phyloP scores from a whole-genome alignment of 2,329 filamentous ascomycete species.

The Hymenoscyphus occultus region DNA sequence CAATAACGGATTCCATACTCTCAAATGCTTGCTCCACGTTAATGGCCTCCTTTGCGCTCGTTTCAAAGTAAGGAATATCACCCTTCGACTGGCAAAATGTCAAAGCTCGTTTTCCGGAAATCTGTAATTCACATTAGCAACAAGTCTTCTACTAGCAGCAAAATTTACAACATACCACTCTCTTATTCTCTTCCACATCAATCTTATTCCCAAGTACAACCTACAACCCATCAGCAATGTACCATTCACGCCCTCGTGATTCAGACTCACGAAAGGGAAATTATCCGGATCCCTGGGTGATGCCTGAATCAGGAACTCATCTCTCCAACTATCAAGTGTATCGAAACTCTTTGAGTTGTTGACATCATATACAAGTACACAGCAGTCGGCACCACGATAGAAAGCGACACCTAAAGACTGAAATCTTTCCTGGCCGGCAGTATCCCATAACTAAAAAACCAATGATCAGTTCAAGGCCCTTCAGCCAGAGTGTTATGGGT shows the following conservation, averaged over 20 bases:
- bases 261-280: constrained; percentile 82
- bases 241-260: constrained; percentile 5
- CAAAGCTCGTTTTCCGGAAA: constrained; percentile 93
- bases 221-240: constrained; percentile 43
- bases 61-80: constrained; percentile 98
- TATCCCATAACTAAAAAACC: constrained; percentile 86
- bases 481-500: background rate
- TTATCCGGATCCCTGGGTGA: constrained; percentile 94
- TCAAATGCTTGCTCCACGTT: constrained; percentile 90
- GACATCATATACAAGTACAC: constrained; percentile 95
- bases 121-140: constrained; percentile 47
- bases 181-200: constrained; percentile 95
- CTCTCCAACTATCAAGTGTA: constrained; percentile 95
- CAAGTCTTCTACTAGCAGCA: background rate
- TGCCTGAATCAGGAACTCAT: constrained; percentile 97
- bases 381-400: constrained; percentile 96
- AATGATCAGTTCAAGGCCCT: constrained; percentile 17
- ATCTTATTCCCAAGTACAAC: constrained; percentile 99
- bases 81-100: constrained; percentile 98
- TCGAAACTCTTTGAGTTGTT: constrained; percentile 99
- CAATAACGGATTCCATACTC: constrained; percentile 39
- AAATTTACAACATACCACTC: constrained; percentile 60
- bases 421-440: constrained; percentile 94
- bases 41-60: constrained; percentile 96
- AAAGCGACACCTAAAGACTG: constrained; percentile 96